These are phyloP conservation scores for Wickerhamomyces kurtzmanii DNA, from an alignment of 805 yeast genomes.

Conservation along the genomic window DNA sequence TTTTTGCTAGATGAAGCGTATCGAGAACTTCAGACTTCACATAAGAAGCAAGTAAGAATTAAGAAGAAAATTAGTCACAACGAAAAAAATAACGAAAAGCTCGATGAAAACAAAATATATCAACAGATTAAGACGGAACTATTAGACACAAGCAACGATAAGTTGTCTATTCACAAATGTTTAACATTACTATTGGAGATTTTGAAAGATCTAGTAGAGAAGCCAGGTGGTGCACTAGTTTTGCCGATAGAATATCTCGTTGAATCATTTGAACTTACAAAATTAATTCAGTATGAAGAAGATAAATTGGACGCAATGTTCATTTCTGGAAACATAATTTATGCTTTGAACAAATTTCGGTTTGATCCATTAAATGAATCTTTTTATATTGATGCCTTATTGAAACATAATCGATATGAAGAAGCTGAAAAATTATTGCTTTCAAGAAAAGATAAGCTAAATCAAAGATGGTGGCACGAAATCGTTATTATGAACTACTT, in stretches of 20 bases:
- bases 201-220: constrained; percentile 5
- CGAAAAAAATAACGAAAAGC: no score
- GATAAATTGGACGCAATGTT: constrained; percentile 23
- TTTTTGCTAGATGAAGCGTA: no score
- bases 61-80: no score
- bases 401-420: constrained; percentile 20
- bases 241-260: constrained; percentile 25
- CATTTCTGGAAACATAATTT: constrained; percentile 32
- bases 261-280: constrained; percentile 29
- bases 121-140: no score
- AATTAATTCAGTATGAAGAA: constrained; percentile 23
- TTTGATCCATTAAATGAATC: constrained; percentile 43
- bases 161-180: no score
- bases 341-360: constrained; percentile 27
- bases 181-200: constrained; percentile 6
- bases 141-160: no score
- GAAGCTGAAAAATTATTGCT: constrained; percentile 28
- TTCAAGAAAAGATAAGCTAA: constrained; percentile 22
- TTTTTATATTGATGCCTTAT: constrained; percentile 34
- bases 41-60: no score
- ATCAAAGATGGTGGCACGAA: constrained; percentile 46
- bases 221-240: constrained; percentile 2
- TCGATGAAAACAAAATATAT: no score
- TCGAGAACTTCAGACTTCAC: no score
- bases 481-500: constrained; percentile 32